A percentile compares a stretch with the other conserved stretches of the same genome.
phyloP scores from a whole-genome alignment of 345 rosid genomes.

The Limnanthes douglasii region DNA sequence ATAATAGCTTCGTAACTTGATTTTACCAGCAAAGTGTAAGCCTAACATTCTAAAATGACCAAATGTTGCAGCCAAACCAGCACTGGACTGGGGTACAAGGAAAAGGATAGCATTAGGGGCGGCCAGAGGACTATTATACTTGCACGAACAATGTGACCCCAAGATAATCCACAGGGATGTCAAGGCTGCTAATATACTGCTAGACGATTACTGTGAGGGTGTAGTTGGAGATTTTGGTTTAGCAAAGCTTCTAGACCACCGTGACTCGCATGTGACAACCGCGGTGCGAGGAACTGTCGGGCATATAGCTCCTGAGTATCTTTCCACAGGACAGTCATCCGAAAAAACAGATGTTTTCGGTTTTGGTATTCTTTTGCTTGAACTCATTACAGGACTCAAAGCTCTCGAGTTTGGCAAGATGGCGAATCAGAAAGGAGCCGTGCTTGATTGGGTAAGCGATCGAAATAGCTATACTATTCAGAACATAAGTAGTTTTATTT shows the following conservation, averaged over 20 bases:
- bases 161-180: slow-evolving; percentile 94
- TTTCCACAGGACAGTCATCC: slow-evolving; percentile 87
- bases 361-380: slow-evolving; percentile 81
- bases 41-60: slow-evolving; percentile 4
- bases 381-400: slow-evolving; percentile 63
- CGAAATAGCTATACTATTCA: too few relatives aligned
- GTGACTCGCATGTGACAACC: slow-evolving; percentile 81
- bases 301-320: slow-evolving; percentile 92
- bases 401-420: slow-evolving; percentile 82
- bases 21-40: slow-evolving; percentile 1
- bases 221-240: slow-evolving; percentile 95
- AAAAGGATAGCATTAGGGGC: slow-evolving; percentile 85
- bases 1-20: not conserved
- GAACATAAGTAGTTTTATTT: too few relatives aligned
- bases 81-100: slow-evolving; percentile 81
- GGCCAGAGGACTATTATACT: slow-evolving; percentile 77
- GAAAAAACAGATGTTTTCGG: slow-evolving; percentile 97
- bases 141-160: slow-evolving; percentile 97
- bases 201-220: slow-evolving; percentile 68
- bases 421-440: slow-evolving; percentile 71
- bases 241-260: slow-evolving; percentile 85
- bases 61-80: slow-evolving; percentile 49
- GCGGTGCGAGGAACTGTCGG: slow-evolving; percentile 96
- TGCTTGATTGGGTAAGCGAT: slow-evolving; percentile 78
- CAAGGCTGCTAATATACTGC: slow-evolving; percentile 92